These are phyloP conservation scores for Phytophthora vignae DNA, from an alignment of 352 stramenopile species.

Conservation along the genomic window DNA sequence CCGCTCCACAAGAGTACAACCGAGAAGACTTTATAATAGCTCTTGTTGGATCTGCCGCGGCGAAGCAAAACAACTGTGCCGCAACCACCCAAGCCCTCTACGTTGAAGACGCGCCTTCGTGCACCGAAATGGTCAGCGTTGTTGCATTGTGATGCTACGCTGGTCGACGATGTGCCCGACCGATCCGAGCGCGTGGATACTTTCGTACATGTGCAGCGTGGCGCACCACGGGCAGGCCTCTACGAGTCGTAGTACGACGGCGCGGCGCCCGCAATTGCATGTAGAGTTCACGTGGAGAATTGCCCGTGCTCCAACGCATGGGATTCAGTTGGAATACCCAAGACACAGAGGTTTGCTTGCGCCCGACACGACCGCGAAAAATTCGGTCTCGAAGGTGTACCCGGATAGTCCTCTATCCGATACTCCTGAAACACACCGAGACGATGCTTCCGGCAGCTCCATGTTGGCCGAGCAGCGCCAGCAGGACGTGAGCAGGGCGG, in stretches of 20 bases:
- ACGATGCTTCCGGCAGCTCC: background rate
- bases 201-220: too few species aligned
- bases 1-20: too few species aligned
- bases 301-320: background rate
- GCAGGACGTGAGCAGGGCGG: slow-evolving; percentile 8
- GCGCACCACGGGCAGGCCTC: background rate
- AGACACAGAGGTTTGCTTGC: too few species aligned
- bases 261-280: background rate
- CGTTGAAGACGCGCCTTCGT: background rate
- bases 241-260: too few species aligned
- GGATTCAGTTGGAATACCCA: slow-evolving; percentile 6
- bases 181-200: background rate
- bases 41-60: too few species aligned
- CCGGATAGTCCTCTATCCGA: too few species aligned
- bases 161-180: slow-evolving; percentile 9
- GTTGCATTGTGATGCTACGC: slow-evolving; percentile 11
- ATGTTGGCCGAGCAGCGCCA: background rate
- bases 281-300: slow-evolving; percentile 19
- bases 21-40: too few species aligned
- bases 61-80: too few species aligned
- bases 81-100: too few species aligned
- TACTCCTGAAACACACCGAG: background rate
- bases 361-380: background rate
- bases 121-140: slow-evolving; percentile 20
- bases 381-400: background rate